Conservation (phyloP, 768 basidiomycete genomes). For the Boletus huronensis region DNA sequence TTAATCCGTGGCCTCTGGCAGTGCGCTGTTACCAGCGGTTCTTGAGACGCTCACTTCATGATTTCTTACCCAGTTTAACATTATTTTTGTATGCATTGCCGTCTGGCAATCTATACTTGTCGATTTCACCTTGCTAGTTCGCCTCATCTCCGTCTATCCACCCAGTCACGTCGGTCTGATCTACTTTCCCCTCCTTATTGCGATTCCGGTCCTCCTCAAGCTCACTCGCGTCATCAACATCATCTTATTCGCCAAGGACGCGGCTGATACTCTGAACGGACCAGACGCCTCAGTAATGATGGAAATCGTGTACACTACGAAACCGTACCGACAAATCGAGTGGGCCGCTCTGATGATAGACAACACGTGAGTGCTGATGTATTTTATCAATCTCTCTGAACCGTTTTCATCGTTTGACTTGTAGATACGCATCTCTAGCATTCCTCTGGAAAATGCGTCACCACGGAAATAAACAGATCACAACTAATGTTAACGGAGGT, state of each 20-base stretch:
- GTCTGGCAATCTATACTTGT: conserved; percentile 19
- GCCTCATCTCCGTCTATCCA: conserved; percentile 24
- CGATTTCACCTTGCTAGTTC: conserved; percentile 24
- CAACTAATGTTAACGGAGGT: background rate
- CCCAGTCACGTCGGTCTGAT: background rate
- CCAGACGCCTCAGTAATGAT: conserved; percentile 2
- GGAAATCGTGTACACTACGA: conserved; percentile 4
- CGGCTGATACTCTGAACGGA: conserved; percentile 9
- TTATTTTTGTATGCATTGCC: conserved; percentile 21
- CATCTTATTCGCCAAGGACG: conserved; percentile 17
- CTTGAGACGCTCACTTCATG: background rate
- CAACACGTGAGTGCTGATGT: conserved; percentile 16
- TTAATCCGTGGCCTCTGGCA: conserved; percentile 1
- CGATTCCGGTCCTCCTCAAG: conserved; percentile 22
- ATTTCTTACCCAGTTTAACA: background rate
- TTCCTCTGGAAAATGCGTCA: conserved; percentile 13
- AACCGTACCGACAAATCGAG: conserved; percentile 30
- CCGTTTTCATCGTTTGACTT: background rate
- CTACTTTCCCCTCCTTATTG: conserved; percentile 11
- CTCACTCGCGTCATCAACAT: conserved; percentile 22
- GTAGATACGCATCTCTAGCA: conserved; percentile 5
- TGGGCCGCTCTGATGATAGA: conserved; percentile 31
- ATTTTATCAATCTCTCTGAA: background rate
- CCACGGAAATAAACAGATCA: background rate
- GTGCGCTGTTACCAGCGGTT: background rate